Evolutionary conservation across 345 rosid genomes (phyloP), one percentile per base, ranked within the genome.

Genomic region (Limnanthes douglasii): DNA sequence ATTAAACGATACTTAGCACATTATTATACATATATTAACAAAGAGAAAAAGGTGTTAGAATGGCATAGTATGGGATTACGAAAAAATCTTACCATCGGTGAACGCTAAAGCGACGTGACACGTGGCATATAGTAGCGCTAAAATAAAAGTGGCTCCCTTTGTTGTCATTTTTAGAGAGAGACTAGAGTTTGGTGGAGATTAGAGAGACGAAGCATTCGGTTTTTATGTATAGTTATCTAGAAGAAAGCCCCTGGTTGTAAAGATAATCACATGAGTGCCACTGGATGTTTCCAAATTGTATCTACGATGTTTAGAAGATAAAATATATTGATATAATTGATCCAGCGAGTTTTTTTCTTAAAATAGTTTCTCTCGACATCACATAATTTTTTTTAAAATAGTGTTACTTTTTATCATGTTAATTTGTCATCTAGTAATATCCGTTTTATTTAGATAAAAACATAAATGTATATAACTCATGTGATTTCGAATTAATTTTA

Each of bases 81-180:
- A 47, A 48, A 21, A 16, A 17, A n/a, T n/a, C 50, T 58, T 57
- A 66, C 75, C 73, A 28, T 73, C 73, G 11, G 48, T 44, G 31
- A 50, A 20, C 0, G 78, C 59, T 3, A 53, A 39, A 19, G 64
- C 68, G 8, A 55, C 15, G 2, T 44, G 53, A 25, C 37, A 57
- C 21, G 56, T 54, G 34, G 62, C 15, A 37, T 41, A 64, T 21
- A 77, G 49, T 4, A 73, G 54, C 24, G 43, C 38, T 5, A 64
- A 19, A 24, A 77, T 45, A 39, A 57, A 25, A 6, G 50, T 11
- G n/a, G 43, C 36, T 64, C 55, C 65, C 57, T 59, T 41, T 78
- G 69, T 77, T 34, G 33, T 43, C 25, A 9, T 29, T 48, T 4
- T 0, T 16, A 25, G 15, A 41, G 19, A 28, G 21, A 15, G 8